Evolutionary conservation across 495 filamentous ascomycete species (phyloP), one percentile per base, ranked within the genome.

Genomic region (Neurospora sp.): DNA sequence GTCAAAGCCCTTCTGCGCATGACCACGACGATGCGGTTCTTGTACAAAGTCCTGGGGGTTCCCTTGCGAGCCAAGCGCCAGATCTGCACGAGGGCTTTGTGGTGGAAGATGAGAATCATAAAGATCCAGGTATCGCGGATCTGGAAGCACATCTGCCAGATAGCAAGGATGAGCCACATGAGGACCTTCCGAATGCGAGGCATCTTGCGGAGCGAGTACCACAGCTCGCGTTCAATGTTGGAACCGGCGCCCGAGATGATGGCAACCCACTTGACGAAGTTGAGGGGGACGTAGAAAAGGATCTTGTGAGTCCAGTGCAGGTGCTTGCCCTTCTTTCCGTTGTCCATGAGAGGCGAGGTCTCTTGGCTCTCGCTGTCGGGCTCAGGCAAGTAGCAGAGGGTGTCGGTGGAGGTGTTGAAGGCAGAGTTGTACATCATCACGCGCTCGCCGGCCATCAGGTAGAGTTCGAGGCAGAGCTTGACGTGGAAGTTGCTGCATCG

Each of bases 141-240:
- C 18, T 48, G 71, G 41, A 76, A 53, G n/a, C 73, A 78, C 0
- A 74, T 9, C 10, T 68, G 71, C 77, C 77, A 80, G 1, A 75
- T 10, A 1, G 48, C 22, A 1, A 76, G 48, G 16, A 75, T 31
- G 10, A 74, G 5, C 40, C 53, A 71, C 14, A 74, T 40, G 20
- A 72, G 35, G 35, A 53, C 18, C 22, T 18, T 20, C 3, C 73
- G 76, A 12, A 72, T 61, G 22, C 40, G 61, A 12, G 44, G 59
- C 41, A 68, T 35, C 22, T 74, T 44, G 18, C 74, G 66, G 22
- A 79, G 71, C 1, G 71, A 41, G 46, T 78, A 76, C 72, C 74
- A 79, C 2, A 80, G 69, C 61, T 80, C 78, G n/a, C 78, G 68
- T 41, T 79, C 78, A 14, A 76, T 46, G 42, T 76, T 72, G 14